Evolutionary conservation across 805 yeast species (phyloP).

Genomic region (Starmera pachycereana): DNA sequence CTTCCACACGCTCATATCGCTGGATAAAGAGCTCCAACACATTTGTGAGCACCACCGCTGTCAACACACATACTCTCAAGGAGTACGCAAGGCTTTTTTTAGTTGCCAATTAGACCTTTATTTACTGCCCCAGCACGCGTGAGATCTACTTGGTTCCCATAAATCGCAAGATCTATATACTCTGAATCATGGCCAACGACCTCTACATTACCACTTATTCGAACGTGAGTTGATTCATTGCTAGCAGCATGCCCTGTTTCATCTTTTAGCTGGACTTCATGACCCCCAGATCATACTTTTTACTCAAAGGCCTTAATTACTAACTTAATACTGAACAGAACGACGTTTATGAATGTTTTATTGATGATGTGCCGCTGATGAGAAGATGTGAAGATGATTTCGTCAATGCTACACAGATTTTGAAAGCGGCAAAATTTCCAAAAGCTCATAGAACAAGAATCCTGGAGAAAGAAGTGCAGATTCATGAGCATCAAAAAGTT

Average conservation of each 20-base stretch:
- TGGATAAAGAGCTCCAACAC: too few relatives aligned
- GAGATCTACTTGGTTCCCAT: too few relatives aligned
- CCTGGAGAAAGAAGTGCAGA: constrained; percentile 64
- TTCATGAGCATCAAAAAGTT: constrained; percentile 59
- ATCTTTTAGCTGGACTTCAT: neutral
- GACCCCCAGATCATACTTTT: too few relatives aligned
- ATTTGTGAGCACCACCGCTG: too few relatives aligned
- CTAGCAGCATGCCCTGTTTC: neutral
- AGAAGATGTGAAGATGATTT: constrained; percentile 85
- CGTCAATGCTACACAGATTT: constrained; percentile 82
- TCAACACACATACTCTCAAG: too few relatives aligned
- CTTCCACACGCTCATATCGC: too few relatives aligned
- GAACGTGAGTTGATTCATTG: constrained; percentile 7
- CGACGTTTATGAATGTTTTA: constrained; percentile 20
- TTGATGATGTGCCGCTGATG: constrained; percentile 38
- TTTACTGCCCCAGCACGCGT: too few relatives aligned
- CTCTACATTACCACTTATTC: constrained; percentile 19
- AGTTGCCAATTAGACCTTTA: too few relatives aligned
- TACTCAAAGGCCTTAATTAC: neutral
- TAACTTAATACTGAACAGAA: constrained; percentile 1
- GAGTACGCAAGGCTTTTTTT: too few relatives aligned
- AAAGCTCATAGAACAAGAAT: constrained; percentile 73
- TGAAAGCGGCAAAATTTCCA: constrained; percentile 68
- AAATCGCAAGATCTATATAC: too few relatives aligned
- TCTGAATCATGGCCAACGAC: too few relatives aligned